Evolutionary conservation across 495 filamentous ascomycete genomes (phyloP).

Genomic region (Pseudevernia furfuracea): DNA sequence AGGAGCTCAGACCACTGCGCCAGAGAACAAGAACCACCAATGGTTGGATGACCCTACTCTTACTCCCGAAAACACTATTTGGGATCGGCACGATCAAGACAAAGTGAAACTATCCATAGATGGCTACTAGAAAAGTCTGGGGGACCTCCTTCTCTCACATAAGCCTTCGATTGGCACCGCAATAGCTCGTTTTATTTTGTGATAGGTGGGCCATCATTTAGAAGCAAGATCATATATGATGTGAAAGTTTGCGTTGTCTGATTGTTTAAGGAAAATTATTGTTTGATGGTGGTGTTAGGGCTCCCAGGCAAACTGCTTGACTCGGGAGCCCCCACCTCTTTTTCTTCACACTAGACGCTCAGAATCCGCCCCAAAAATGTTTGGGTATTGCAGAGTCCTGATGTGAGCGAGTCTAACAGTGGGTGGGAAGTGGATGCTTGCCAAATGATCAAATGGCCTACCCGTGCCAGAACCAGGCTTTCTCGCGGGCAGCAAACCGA

Average conservation of each 20-base stretch:
- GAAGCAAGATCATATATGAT: background rate
- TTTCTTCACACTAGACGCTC: background rate
- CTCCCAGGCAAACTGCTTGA: background rate
- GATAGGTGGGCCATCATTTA: background rate
- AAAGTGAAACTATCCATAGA: background rate
- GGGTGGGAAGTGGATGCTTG: background rate
- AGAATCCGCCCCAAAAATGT: background rate
- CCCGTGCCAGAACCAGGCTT: background rate
- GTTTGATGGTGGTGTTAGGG: constrained; percentile 2
- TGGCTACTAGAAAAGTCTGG: background rate
- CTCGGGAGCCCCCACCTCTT: background rate
- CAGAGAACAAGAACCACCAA: constrained; percentile 1
- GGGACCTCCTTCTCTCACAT: background rate
- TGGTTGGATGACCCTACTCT: background rate
- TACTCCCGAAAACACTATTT: constrained; percentile 2
- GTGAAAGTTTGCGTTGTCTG: background rate
- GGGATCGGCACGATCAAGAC: constrained; percentile 1
- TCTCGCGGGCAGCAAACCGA: background rate
- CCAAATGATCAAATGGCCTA: background rate
- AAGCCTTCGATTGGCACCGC: background rate
- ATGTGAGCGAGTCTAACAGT: background rate
- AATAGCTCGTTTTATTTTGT: background rate
- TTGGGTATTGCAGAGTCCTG: background rate
- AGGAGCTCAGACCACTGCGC: background rate
- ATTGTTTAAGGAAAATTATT: background rate